A percentile compares a stretch with the other conserved stretches of the same genome.
These are phyloP conservation scores for Betula pendula DNA, from an alignment of 306 rosid species.

Conservation along the genomic window DNA sequence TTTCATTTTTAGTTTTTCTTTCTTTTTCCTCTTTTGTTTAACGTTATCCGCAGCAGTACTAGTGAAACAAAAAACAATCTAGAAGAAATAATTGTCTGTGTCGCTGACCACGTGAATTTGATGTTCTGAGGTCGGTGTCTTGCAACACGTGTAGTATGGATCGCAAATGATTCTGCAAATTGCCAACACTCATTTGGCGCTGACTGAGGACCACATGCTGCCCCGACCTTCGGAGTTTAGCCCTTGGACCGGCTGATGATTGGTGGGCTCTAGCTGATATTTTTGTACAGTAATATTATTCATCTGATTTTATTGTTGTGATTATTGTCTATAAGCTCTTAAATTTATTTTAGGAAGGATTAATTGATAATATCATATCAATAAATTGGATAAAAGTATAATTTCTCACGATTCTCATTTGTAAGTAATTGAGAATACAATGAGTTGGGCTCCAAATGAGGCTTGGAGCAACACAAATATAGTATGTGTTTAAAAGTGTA, in stretches of 20 bases:
- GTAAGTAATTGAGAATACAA: no score
- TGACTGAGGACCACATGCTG: background rate
- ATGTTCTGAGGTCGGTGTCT: background rate
- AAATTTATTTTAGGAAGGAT: no score
- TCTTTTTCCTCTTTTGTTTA: background rate
- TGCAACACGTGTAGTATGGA: constrained; percentile 12
- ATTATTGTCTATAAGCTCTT: no score
- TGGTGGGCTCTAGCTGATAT: background rate
- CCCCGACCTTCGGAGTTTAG: background rate
- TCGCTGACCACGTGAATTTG: background rate
- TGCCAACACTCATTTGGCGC: background rate
- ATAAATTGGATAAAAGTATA: no score
- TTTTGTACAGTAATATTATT: no score
- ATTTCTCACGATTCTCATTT: no score
- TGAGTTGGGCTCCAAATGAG: no score
- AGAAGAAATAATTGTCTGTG: background rate
- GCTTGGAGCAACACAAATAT: no score
- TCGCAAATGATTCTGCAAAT: constrained; percentile 10
- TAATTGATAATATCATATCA: no score
- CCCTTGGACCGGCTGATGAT: background rate
- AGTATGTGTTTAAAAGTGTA: no score
- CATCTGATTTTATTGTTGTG: no score
- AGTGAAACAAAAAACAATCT: background rate
- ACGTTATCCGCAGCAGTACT: constrained; percentile 8
- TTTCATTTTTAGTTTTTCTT: background rate